These are phyloP conservation scores for Thermochaetoides thermophila DNA, from an alignment of 495 filamentous ascomycete species.

Conservation along the genomic window DNA sequence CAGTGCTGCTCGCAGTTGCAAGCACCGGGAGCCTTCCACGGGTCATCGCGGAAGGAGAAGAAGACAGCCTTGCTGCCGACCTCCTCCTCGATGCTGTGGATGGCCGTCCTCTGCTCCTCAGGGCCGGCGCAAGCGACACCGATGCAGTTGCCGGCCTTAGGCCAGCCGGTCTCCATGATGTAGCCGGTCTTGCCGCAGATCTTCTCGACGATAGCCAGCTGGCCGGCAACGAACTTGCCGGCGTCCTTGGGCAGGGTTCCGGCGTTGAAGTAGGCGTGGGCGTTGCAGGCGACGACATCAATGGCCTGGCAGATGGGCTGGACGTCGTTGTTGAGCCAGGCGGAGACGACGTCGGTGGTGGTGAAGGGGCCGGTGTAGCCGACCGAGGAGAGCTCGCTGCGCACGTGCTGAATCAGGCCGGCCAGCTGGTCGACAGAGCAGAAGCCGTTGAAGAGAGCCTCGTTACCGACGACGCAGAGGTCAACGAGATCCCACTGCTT, in stretches of 20 bases:
- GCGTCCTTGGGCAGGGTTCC: constrained; percentile 43
- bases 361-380: constrained; percentile 68
- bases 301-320: constrained; percentile 51
- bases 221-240: constrained; percentile 52
- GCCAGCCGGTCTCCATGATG: constrained; percentile 90
- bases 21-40: constrained; percentile 60
- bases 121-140: constrained; percentile 55
- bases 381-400: constrained; percentile 43
- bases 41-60: constrained; percentile 68
- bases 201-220: constrained; percentile 49
- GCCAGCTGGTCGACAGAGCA: constrained; percentile 45
- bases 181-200: constrained; percentile 56
- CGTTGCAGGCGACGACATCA: constrained; percentile 69
- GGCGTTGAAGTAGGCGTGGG: constrained; percentile 89
- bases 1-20: constrained; percentile 70
- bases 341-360: constrained; percentile 71
- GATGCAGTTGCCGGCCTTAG: constrained; percentile 50
- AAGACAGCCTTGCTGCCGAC: constrained; percentile 47
- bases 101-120: constrained; percentile 53
- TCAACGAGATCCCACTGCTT: constrained; percentile 58
- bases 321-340: constrained; percentile 43
- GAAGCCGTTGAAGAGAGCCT: constrained; percentile 62
- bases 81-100: constrained; percentile 44
- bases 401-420: constrained; percentile 45
- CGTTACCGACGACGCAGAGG: constrained; percentile 79